Conservation (phyloP, 257 asterid genomes). For the Solanum bulbocastanum region DNA sequence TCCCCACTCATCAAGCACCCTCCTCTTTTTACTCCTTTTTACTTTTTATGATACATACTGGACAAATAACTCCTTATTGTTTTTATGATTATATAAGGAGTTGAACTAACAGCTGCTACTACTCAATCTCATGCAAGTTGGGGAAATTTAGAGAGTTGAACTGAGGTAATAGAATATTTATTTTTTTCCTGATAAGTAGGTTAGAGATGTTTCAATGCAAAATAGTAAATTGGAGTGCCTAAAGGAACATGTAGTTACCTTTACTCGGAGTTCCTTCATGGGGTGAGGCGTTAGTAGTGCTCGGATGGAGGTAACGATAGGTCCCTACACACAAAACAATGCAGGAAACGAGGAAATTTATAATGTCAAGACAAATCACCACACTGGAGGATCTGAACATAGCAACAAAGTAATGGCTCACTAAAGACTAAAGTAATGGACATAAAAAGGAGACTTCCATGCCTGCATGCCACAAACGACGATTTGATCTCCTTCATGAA, state of each 20-base stretch:
- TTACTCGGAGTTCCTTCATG: conserved; percentile 97
- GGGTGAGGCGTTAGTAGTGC: conserved; percentile 97
- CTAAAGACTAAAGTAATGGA: background rate
- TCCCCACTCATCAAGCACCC: background rate
- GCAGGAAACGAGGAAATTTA: background rate
- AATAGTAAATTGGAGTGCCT: background rate
- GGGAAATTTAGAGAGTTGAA: background rate
- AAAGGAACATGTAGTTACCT: conserved; percentile 32
- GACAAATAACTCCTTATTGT: background rate
- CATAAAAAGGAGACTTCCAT: background rate
- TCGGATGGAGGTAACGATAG: conserved; percentile 78
- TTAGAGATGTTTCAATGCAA: background rate
- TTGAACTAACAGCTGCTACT: background rate
- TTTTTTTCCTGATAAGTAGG: background rate
- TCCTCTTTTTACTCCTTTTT: background rate
- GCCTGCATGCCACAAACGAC: conserved; percentile 98
- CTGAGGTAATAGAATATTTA: background rate
- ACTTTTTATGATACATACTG: background rate
- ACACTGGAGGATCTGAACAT: background rate
- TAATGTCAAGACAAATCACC: background rate
- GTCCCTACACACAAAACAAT: conserved; percentile 43
- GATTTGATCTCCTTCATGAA: conserved; percentile 94
- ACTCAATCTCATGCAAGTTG: background rate
- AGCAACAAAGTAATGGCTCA: background rate
- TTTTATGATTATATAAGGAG: background rate